Evolutionary conservation across 106 monocot species (phyloP), one percentile per base, ranked within the genome.

Genomic region (Apostasia shenzhenica): DNA sequence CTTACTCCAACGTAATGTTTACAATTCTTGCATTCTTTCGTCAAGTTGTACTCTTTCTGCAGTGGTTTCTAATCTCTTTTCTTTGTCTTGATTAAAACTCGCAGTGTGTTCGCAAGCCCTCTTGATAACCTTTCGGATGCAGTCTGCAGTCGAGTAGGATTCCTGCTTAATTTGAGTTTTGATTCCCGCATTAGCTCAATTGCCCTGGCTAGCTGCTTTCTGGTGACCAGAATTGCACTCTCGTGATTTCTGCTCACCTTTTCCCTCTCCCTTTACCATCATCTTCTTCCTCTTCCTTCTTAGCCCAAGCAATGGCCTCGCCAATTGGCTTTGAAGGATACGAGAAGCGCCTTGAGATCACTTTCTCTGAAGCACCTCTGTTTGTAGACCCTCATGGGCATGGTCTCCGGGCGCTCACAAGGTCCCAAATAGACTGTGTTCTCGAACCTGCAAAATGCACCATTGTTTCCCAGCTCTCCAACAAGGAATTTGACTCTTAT

Each of bases 41-140:
- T 68, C 5, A 44, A 10, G 4, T 57, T 65, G 3, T 51, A 38
- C 54, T 60, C 5, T 1, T 14, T 42, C 50, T 48, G 12, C 5
- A 14, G 52, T 41, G 4, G 3, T 2, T 13, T 59, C 8, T 59
- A 59, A 64, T 54, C 1, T 45, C 14, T 59, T 53, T 9, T 45
- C 54, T 37, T 37, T 2, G 14, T 57, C 37, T 5, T 51, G 8
- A 2, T 54, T 45, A 46, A 45, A 2, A 0, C 38, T 55, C 78
- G 69, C 87, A 87, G 85, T 87, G 87, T 50, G 87, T 69, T 57
- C 66, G 82, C 67, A 80, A 83, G 58, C 87, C 87, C 77, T 87
- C 87, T 78, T 87, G 87, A 87, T 67, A 69, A 13, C 70, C 59
- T 71, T 72, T 9, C n/a, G 37, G 41, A 14, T 75, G 41, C 44